phyloP scores from a whole-genome alignment of 805 yeast species.

The Saccharomycopsis selenospora region DNA sequence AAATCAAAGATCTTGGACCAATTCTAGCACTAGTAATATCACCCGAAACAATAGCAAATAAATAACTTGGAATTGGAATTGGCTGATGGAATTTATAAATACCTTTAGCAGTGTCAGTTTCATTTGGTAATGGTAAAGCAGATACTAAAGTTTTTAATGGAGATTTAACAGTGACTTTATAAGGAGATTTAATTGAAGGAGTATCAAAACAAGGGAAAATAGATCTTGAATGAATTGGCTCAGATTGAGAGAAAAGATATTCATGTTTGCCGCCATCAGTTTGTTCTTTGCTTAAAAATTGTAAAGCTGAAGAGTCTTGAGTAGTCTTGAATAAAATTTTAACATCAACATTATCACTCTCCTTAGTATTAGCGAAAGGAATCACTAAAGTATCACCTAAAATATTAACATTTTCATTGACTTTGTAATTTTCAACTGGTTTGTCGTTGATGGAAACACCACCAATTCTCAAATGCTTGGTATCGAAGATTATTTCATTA shows the following conservation, averaged over 20 bases:
- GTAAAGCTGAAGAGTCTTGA: conserved; percentile 70
- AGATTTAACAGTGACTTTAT: conserved; percentile 50
- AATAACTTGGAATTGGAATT: conserved; percentile 79
- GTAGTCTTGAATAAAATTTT: conserved; percentile 62
- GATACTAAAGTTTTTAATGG: conserved; percentile 66
- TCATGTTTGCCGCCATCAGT: conserved; percentile 67
- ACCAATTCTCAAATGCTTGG: conserved; percentile 51
- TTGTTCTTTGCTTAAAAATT: conserved; percentile 69
- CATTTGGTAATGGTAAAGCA: conserved; percentile 40
- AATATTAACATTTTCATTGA: conserved; percentile 42
- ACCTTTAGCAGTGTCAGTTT: conserved; percentile 11
- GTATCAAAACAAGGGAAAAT: conserved; percentile 89
- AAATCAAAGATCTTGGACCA: conserved; percentile 84
- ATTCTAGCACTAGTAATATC: conserved; percentile 57
- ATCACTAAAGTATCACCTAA: conserved; percentile 52
- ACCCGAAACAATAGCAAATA: conserved; percentile 82
- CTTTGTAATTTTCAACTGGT: conserved; percentile 25
- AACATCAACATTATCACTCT: conserved; percentile 25
- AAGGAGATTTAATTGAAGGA: conserved; percentile 71
- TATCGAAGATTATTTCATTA: conserved; percentile 50
- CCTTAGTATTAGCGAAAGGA: conserved; percentile 18
- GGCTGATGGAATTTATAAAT: conserved; percentile 56
- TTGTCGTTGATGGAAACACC: conserved; percentile 38
- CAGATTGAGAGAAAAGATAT: conserved; percentile 81
- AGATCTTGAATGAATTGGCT: conserved; percentile 85